phyloP scores from a whole-genome alignment of 495 filamentous ascomycete genomes.

The Neurospora sp. region DNA sequence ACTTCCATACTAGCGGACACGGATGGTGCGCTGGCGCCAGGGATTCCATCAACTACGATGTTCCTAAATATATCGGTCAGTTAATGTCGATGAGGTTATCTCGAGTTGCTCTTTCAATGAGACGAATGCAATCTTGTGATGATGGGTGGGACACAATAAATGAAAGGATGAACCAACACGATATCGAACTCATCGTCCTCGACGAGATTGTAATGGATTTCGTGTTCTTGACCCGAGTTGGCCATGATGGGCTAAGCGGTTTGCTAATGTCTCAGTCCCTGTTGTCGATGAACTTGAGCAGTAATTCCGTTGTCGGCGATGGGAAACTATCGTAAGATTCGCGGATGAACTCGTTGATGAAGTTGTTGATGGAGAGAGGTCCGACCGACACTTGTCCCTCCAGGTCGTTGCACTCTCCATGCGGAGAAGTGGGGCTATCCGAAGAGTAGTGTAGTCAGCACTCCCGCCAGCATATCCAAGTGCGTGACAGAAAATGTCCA shows the following conservation, averaged over 20 bases:
- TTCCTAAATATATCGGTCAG: neutral
- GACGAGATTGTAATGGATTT: slow-evolving; percentile 24
- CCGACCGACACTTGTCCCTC: neutral
- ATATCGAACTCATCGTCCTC: slow-evolving; percentile 38
- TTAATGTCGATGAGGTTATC: neutral
- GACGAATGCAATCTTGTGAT: neutral
- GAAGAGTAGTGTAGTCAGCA: neutral
- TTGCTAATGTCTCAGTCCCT: neutral
- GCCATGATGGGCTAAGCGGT: neutral
- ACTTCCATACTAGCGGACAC: neutral
- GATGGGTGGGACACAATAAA: neutral
- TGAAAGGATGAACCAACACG: slow-evolving; percentile 20
- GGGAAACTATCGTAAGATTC: neutral
- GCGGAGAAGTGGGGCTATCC: neutral
- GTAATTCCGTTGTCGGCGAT: neutral
- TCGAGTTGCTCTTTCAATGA: neutral
- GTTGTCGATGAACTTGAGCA: neutral
- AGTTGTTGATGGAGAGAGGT: neutral
- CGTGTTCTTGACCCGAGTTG: neutral
- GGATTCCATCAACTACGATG: neutral
- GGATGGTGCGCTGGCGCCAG: neutral
- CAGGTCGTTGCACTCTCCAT: neutral
- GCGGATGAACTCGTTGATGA: neutral
- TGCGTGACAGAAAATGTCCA: neutral
- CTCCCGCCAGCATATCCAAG: neutral